Percentiles rank a stretch among this genome's conserved stretches.
These are phyloP conservation scores for Arabidopsis hybrid DNA, from an alignment of 441 rosid genomes.

Conservation along the genomic window DNA sequence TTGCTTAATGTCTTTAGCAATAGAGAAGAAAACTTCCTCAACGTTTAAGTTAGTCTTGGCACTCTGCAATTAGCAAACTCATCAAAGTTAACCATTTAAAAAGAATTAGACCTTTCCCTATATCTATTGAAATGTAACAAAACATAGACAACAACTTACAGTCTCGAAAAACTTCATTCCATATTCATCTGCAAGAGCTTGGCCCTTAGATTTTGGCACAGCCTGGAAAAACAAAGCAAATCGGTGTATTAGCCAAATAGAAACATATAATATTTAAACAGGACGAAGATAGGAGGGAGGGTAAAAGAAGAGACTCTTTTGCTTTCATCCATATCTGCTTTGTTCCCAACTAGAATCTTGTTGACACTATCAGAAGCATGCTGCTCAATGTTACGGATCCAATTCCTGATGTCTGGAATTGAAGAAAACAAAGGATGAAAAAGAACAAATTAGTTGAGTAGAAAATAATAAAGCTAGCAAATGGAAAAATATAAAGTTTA, in stretches of 20 bases:
- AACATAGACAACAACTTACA: constrained; percentile 51
- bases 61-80: constrained; percentile 56
- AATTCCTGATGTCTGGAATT: constrained; percentile 72
- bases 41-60: constrained; percentile 87
- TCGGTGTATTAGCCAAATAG: constrained; percentile 7
- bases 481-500: not conserved
- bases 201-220: constrained; percentile 87
- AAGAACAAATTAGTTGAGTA: constrained; percentile 7
- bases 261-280: not conserved
- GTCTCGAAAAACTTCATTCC: constrained; percentile 94
- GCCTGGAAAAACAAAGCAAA: constrained; percentile 52
- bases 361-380: constrained; percentile 90
- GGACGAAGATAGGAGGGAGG: constrained; percentile 5
- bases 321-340: constrained; percentile 97
- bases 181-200: constrained; percentile 93
- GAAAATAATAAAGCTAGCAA: not conserved
- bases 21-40: constrained; percentile 93
- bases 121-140: not conserved
- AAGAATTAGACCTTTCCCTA: not conserved
- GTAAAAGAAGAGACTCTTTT: constrained; percentile 62
- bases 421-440: not conserved
- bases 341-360: constrained; percentile 90
- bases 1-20: constrained; percentile 86
- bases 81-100: constrained; percentile 31
- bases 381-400: constrained; percentile 92